Percentiles rank a stretch among this genome's conserved stretches.
Conservation (phyloP, 1,139 yeast species). For the Lodderomyces metapsilosis region DNA sequence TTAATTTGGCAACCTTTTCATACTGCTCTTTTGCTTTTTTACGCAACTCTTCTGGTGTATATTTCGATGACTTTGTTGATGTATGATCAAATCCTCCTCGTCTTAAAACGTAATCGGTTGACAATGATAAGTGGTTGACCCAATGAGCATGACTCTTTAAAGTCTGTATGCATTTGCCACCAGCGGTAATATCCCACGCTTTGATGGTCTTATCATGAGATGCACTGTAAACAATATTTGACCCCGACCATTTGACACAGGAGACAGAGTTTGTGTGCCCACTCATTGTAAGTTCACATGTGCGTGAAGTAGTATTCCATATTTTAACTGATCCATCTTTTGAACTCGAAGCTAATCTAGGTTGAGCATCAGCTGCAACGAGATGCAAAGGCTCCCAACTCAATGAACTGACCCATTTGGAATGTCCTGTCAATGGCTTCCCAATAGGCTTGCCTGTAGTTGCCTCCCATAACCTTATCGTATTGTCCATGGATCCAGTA, state of each 20-base stretch:
- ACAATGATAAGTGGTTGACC: conserved; percentile 91
- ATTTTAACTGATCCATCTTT: conserved; percentile 88
- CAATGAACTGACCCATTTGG: conserved; percentile 85
- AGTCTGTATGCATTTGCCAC: conserved; percentile 77
- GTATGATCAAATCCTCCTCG: conserved; percentile 50
- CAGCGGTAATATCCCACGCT: conserved; percentile 80
- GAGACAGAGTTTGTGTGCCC: conserved; percentile 91
- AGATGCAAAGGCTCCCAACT: conserved; percentile 95
- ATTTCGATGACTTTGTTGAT: conserved; percentile 21
- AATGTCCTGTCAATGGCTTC: conserved; percentile 72
- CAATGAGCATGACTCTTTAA: conserved; percentile 93
- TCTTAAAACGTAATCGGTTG: conserved; percentile 86
- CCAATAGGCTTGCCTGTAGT: conserved; percentile 75
- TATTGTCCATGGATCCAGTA: conserved; percentile 94
- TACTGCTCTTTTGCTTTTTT: conserved; percentile 49
- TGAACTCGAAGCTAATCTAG: conserved; percentile 82
- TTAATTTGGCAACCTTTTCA: conserved; percentile 73
- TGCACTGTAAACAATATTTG: conserved; percentile 79
- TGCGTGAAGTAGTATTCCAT: conserved; percentile 84
- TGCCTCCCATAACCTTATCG: conserved; percentile 86
- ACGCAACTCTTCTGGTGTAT: conserved; percentile 31
- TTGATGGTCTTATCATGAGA: conserved; percentile 94
- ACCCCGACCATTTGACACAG: conserved; percentile 96
- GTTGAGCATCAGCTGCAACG: conserved; percentile 60
- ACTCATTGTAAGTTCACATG: conserved; percentile 67